These are phyloP conservation scores for Dalbergia cultrata DNA, from an alignment of 306 rosid genomes.

Conservation along the genomic window DNA sequence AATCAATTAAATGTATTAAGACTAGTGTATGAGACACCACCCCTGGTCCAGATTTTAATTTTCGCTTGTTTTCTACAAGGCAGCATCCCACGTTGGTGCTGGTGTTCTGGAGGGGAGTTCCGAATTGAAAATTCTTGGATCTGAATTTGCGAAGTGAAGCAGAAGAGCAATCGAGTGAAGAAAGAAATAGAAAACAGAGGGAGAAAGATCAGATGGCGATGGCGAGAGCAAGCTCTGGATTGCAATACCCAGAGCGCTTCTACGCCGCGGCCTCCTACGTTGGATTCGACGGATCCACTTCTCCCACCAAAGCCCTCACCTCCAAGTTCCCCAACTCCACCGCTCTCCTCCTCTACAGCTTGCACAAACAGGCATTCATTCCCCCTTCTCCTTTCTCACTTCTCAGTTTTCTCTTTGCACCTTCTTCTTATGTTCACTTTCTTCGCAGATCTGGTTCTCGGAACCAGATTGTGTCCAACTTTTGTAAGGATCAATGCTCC, in stretches of 20 bases:
- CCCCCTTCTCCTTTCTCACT: neutral
- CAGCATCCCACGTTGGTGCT: too few species aligned
- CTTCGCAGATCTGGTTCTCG: neutral
- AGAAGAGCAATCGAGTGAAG: neutral
- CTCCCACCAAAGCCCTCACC: slow-evolving; percentile 76
- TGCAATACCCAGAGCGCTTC: slow-evolving; percentile 94
- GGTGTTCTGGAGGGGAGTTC: too few species aligned
- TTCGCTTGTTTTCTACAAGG: too few species aligned
- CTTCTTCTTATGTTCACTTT: neutral
- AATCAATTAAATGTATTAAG: too few species aligned
- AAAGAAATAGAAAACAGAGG: neutral
- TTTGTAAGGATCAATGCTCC: too few species aligned
- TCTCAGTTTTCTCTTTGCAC: too few species aligned
- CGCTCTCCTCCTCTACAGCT: slow-evolving; percentile 82
- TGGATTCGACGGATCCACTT: slow-evolving; percentile 87
- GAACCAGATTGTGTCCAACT: too few species aligned
- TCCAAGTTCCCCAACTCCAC: slow-evolving; percentile 79
- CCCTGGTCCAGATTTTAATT: too few species aligned
- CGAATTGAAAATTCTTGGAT: neutral
- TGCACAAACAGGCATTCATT: slow-evolving; percentile 76
- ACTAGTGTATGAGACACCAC: too few species aligned
- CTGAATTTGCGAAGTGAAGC: neutral
- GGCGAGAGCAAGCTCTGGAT: slow-evolving; percentile 88
- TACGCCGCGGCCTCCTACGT: slow-evolving; percentile 88
- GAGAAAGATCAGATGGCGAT: slow-evolving; percentile 53